Evolutionary conservation across 306 rosid genomes (phyloP).

Genomic region (Pterocarpus macrocarpus): DNA sequence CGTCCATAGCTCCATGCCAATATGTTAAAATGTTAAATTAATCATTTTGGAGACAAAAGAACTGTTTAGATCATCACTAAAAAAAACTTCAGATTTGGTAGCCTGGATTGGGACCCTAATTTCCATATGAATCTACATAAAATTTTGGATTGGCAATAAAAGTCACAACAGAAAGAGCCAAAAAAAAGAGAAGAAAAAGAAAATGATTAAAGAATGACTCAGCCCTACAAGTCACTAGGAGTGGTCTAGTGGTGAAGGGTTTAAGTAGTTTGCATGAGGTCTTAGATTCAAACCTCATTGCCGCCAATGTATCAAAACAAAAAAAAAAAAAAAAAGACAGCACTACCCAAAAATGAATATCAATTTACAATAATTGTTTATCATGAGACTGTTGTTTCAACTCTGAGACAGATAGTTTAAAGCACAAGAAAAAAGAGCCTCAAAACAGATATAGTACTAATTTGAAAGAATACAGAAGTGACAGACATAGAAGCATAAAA

Average conservation of each 20-base stretch:
- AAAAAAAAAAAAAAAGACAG: neutral
- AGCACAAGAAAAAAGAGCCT: slow-evolving; percentile 15
- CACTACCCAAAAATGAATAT: neutral
- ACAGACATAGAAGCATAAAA: neutral
- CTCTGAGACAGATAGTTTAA: neutral
- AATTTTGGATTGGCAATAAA: neutral
- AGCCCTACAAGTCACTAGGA: neutral
- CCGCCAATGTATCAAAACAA: too few relatives aligned
- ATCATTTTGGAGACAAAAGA: neutral
- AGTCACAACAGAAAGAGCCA: neutral
- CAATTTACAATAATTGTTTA: neutral
- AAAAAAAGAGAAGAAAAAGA: neutral
- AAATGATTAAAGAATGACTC: neutral
- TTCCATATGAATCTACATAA: neutral
- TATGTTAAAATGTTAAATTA: neutral
- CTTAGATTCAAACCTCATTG: too few relatives aligned
- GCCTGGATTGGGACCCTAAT: neutral
- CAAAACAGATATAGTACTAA: slow-evolving; percentile 1
- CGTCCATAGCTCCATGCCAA: neutral
- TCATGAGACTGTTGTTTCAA: slow-evolving; percentile 31
- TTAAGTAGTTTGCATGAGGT: too few relatives aligned
- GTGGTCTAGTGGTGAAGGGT: too few relatives aligned
- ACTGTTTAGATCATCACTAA: neutral
- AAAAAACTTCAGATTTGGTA: neutral
- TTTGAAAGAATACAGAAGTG: neutral